Conservation (phyloP, 176 grass and related monocot genomes). For the Echinochloa phyllopogon region DNA sequence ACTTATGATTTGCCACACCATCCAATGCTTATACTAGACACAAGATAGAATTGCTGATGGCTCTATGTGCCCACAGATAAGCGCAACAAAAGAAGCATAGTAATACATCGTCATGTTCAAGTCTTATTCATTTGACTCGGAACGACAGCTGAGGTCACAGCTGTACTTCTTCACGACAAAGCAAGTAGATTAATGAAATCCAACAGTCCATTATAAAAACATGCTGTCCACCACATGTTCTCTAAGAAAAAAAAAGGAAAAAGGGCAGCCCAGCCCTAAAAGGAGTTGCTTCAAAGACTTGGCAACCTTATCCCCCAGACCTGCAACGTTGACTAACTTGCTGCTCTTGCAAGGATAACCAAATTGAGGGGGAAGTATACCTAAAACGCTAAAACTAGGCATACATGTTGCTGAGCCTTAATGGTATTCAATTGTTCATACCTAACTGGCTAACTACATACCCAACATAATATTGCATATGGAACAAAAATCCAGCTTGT, state of each 20-base stretch:
- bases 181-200: not conserved
- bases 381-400: slow-evolving; percentile 3
- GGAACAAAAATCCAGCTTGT: not conserved
- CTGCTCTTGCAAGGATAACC: not conserved
- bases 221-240: not conserved
- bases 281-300: slow-evolving; percentile 19
- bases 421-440: not conserved
- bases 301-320: not conserved
- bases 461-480: not conserved
- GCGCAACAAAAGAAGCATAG: not conserved
- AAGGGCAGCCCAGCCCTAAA: not conserved
- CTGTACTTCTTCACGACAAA: not conserved
- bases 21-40: not conserved
- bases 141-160: not conserved
- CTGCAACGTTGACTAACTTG: slow-evolving; percentile 37
- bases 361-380: not conserved
- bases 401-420: not conserved
- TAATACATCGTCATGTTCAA: not conserved
- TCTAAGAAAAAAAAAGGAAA: not conserved
- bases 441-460: not conserved
- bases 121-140: not conserved
- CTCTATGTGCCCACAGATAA: not conserved
- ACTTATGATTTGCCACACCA: not conserved
- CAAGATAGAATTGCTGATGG: not conserved
- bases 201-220: not conserved